Conservation (phyloP, 2,329 filamentous ascomycete genomes). For the Trichoderma sp. region DNA sequence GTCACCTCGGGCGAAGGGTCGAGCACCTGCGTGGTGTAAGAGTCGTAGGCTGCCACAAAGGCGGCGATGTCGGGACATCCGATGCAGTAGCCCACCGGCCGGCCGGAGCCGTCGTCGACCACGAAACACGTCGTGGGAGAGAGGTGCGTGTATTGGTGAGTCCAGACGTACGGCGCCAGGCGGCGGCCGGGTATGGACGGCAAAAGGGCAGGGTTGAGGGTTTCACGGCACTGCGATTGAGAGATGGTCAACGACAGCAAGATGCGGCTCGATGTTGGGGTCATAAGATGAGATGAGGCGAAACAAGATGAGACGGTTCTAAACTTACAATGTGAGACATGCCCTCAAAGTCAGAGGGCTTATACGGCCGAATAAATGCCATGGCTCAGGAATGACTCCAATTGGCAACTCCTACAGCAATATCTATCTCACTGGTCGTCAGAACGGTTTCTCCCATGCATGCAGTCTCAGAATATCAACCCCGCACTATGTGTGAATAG, state of each 20-base stretch:
- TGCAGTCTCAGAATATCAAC: background rate
- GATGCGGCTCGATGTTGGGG: background rate
- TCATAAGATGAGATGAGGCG: background rate
- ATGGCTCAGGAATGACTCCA: conserved; percentile 32
- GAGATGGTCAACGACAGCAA: background rate
- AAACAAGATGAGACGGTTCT: background rate
- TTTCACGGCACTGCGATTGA: conserved; percentile 48
- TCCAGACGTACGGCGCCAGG: conserved; percentile 54
- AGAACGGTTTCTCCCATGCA: background rate
- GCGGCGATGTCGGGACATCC: conserved; percentile 46
- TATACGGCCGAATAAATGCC: conserved; percentile 49
- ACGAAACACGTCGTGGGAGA: conserved; percentile 49
- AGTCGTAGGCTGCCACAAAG: conserved; percentile 42
- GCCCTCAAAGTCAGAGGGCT: conserved; percentile 43
- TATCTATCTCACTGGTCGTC: background rate
- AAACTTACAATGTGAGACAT: conserved; percentile 45
- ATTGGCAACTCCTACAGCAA: background rate
- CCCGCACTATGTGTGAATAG: background rate
- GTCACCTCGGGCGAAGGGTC: conserved; percentile 31
- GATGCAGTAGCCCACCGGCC: conserved; percentile 53
- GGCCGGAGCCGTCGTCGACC: conserved; percentile 49
- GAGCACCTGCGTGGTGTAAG: conserved; percentile 44
- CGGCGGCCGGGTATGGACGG: conserved; percentile 38
- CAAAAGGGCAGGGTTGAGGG: conserved; percentile 47
- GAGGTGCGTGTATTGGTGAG: conserved; percentile 52